A percentile compares a stretch with the other conserved stretches of the same genome.
Conservation (phyloP, 116 monocot species). For the Cymodocea nodosa region DNA sequence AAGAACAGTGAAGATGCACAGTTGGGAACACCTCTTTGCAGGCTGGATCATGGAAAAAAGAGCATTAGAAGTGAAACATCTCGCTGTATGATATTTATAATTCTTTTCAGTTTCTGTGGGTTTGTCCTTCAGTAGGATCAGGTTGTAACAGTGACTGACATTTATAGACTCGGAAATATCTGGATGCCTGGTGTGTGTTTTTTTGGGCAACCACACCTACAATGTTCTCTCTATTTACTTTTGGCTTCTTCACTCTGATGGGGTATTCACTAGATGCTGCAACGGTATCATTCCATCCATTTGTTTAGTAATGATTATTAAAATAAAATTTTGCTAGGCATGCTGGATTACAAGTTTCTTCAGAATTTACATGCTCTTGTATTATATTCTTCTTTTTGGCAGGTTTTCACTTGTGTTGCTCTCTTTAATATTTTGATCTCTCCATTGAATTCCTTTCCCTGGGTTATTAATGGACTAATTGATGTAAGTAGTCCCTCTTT, state of each 20-base stretch:
- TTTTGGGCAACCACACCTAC: conserved; percentile 99
- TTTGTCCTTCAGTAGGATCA: neutral
- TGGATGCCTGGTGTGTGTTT: conserved; percentile 99
- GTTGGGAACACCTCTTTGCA: conserved; percentile 76
- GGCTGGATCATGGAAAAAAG: conserved; percentile 60
- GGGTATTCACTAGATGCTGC: conserved; percentile 86
- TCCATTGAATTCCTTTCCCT: conserved; percentile 95
- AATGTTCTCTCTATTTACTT: conserved; percentile 84
- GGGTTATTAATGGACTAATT: conserved; percentile 98
- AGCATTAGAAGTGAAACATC: conserved; percentile 78
- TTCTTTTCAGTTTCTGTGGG: neutral
- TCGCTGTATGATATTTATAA: conserved; percentile 42
- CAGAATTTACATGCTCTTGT: neutral
- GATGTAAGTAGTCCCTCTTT: conserved; percentile 55
- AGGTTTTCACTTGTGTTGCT: conserved; percentile 98
- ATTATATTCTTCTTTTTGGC: conserved; percentile 9
- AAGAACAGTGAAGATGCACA: conserved; percentile 81
- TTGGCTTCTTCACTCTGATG: conserved; percentile 71
- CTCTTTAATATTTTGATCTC: conserved; percentile 91
- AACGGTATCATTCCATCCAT: conserved; percentile 38
- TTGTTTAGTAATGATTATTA: neutral
- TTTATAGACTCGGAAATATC: conserved; percentile 82
- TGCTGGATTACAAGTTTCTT: neutral
- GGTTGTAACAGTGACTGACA: conserved; percentile 9
- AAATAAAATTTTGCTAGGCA: neutral